Conservation (phyloP, 75 land plant genomes). For the Pseudotsuga menziesii region DNA sequence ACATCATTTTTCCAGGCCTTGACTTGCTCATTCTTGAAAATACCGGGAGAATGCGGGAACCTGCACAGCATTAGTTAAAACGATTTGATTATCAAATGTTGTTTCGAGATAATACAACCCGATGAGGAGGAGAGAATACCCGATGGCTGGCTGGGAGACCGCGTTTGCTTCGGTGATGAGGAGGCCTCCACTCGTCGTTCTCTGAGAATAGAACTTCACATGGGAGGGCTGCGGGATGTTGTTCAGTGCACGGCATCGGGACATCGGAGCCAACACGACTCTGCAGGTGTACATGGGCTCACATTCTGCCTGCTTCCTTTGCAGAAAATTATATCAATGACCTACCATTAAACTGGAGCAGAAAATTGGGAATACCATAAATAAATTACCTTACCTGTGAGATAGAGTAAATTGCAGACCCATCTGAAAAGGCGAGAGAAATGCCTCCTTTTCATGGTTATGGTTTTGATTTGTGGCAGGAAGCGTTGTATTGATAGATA, state of each 20-base stretch:
- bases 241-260: conserved; percentile 27
- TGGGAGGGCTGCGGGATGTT: conserved; percentile 16
- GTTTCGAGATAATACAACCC: too few species aligned
- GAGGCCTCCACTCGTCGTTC: conserved; percentile 25
- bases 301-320: too few species aligned
- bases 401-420: background rate
- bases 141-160: conserved; percentile 4
- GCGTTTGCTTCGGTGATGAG: conserved; percentile 26
- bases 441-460: too few species aligned
- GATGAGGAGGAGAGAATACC: background rate
- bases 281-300: background rate
- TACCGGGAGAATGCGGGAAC: conserved; percentile 2
- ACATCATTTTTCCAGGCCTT: conserved; percentile 4
- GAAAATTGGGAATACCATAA: too few species aligned
- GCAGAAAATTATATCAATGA: too few species aligned
- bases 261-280: conserved; percentile 30
- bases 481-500: too few species aligned
- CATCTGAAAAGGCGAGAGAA: background rate
- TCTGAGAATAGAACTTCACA: too few species aligned
- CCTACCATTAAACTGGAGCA: too few species aligned
- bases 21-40: conserved; percentile 1
- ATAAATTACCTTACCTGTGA: background rate
- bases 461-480: too few species aligned
- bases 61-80: conserved; percentile 16
- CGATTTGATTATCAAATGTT: too few species aligned